Evolutionary conservation across 345 rosid species (phyloP).

Genomic region (Populus simonii): DNA sequence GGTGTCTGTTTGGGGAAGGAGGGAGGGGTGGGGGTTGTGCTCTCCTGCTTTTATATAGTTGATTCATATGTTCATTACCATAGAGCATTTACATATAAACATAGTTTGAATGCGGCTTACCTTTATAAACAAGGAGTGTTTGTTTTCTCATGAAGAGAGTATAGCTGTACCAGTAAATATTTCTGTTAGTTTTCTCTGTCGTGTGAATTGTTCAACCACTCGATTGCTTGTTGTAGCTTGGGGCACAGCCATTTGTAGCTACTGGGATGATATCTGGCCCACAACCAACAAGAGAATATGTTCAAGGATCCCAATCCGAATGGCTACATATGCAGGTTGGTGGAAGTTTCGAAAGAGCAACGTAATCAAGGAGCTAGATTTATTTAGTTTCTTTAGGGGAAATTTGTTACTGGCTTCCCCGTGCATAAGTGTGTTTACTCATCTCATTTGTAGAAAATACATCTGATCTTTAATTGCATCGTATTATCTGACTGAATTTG

Average conservation of each 20-base stretch:
- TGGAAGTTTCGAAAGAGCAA: conserved; percentile 52
- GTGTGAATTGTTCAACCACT: background rate
- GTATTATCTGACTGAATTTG: conserved; percentile 12
- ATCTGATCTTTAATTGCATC: conserved; percentile 18
- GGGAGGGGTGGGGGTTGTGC: too few species aligned
- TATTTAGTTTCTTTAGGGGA: conserved; percentile 8
- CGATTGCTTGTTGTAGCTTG: conserved; percentile 37
- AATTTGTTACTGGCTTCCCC: conserved; percentile 2
- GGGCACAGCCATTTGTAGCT: conserved; percentile 48
- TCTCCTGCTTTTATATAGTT: too few species aligned
- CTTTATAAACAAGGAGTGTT: background rate
- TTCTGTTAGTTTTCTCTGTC: background rate
- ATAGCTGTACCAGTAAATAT: background rate
- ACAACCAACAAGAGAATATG: conserved; percentile 55
- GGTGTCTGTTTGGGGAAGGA: too few species aligned
- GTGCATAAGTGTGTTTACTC: conserved; percentile 16
- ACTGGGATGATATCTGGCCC: conserved; percentile 56
- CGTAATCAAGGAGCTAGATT: conserved; percentile 25
- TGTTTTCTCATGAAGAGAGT: background rate
- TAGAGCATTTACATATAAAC: too few species aligned
- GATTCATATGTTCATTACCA: too few species aligned
- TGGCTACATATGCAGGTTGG: conserved; percentile 91
- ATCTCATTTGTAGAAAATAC: conserved; percentile 27
- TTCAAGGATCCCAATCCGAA: conserved; percentile 52
- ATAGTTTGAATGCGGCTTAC: too few species aligned